A percentile compares a stretch with the other conserved stretches of the same genome.
Conservation (phyloP, 495 filamentous ascomycete genomes). For the Aspergillus bertholletiae region DNA sequence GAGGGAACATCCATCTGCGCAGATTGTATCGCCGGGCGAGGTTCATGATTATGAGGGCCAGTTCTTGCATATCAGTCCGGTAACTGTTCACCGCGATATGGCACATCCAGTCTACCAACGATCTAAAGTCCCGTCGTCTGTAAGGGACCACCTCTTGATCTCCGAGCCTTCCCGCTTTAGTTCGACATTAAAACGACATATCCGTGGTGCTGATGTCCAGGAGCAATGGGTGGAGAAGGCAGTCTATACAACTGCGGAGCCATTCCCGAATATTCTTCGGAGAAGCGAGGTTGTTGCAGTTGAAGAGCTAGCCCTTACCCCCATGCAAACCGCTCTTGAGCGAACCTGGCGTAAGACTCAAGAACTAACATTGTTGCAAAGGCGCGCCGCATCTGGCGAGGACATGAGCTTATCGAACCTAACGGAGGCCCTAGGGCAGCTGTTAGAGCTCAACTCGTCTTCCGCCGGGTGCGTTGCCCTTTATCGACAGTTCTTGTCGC, state of each 20-base stretch:
- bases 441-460: conserved; percentile 60
- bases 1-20: conserved; percentile 82
- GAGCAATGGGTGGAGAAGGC: conserved; percentile 82
- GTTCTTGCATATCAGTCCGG: conserved; percentile 77
- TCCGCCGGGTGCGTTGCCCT: conserved; percentile 66
- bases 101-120: conserved; percentile 85
- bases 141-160: conserved; percentile 80
- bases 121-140: conserved; percentile 73
- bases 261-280: conserved; percentile 88
- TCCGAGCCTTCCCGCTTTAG: conserved; percentile 71
- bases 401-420: conserved; percentile 60
- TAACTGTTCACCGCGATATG: conserved; percentile 79
- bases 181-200: conserved; percentile 63
- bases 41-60: conserved; percentile 88
- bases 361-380: conserved; percentile 74
- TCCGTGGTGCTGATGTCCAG: conserved; percentile 58
- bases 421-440: conserved; percentile 68
- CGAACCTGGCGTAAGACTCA: conserved; percentile 87
- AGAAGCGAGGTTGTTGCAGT: conserved; percentile 77
- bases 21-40: conserved; percentile 68
- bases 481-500: conserved; percentile 70
- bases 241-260: conserved; percentile 76
- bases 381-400: conserved; percentile 70
- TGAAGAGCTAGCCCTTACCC: conserved; percentile 62
- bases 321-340: conserved; percentile 85